These are phyloP conservation scores for Lablab purpureus DNA, from an alignment of 306 rosid species.

Conservation along the genomic window DNA sequence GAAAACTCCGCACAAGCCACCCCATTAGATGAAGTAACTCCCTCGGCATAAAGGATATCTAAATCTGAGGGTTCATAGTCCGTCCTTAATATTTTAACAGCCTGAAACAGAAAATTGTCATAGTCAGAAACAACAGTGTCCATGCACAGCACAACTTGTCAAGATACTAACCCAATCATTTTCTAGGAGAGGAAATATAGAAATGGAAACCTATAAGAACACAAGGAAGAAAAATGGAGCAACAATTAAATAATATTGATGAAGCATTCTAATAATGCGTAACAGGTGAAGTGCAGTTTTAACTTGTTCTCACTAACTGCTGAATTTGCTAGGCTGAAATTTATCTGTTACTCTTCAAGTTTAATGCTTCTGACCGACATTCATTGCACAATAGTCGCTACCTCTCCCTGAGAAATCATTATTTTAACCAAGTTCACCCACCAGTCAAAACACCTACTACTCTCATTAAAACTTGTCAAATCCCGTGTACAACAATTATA, in stretches of 20 bases:
- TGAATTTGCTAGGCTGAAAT: conserved; percentile 15
- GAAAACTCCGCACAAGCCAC: conserved; percentile 93
- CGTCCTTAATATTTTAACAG: conserved; percentile 79
- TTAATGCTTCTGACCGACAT: neutral
- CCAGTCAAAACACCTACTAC: neutral
- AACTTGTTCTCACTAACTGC: conserved; percentile 9
- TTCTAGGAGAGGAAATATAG: conserved; percentile 11
- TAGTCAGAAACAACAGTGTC: conserved; percentile 43
- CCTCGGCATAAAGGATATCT: conserved; percentile 95
- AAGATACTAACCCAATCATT: conserved; percentile 9
- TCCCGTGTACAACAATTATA: neutral
- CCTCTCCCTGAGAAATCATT: neutral
- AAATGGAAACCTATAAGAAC: conserved; percentile 2
- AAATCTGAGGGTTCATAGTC: conserved; percentile 96
- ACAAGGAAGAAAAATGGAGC: neutral
- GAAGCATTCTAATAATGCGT: conserved; percentile 10
- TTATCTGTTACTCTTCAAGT: neutral
- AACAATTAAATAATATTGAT: conserved; percentile 8
- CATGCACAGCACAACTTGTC: conserved; percentile 39
- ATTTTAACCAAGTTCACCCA: neutral
- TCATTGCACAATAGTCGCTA: neutral
- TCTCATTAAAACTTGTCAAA: conserved; percentile 4
- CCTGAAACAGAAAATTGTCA: conserved; percentile 61
- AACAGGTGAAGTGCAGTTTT: conserved; percentile 21
- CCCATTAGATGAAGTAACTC: conserved; percentile 96